Evolutionary conservation across 1,284 basidiomycete species (phyloP).

Genomic region (Heterobasidion annosum): DNA sequence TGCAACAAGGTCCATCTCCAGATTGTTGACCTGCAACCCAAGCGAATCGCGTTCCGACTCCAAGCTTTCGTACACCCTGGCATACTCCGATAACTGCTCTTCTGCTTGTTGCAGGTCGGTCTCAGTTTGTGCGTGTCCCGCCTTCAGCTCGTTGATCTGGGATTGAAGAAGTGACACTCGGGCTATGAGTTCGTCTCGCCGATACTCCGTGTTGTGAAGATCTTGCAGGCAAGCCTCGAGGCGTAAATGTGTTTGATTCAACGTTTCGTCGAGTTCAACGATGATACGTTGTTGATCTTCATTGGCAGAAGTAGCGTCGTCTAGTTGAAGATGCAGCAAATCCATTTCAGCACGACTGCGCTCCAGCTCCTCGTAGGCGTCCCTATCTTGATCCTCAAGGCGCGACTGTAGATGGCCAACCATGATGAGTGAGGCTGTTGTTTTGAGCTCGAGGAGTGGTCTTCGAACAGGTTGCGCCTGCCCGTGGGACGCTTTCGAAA

Average conservation of each 20-base stretch:
- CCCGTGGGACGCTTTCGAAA: not conserved
- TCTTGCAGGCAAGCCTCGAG: not conserved
- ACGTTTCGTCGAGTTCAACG: not conserved
- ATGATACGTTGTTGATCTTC: constrained; percentile 1
- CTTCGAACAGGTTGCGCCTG: not conserved
- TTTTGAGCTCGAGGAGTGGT: constrained; percentile 2
- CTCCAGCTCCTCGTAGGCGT: not conserved
- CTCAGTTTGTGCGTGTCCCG: constrained; percentile 26
- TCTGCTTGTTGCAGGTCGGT: constrained; percentile 26
- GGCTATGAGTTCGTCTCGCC: constrained; percentile 12
- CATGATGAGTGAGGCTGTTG: constrained; percentile 9
- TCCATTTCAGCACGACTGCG: constrained; percentile 2
- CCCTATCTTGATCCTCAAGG: constrained; percentile 2
- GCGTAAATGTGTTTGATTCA: not conserved
- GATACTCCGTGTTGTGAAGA: not conserved
- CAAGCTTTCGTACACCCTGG: constrained; percentile 35
- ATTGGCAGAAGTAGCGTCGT: not conserved
- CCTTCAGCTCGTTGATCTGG: constrained; percentile 15
- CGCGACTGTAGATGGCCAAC: constrained; percentile 8
- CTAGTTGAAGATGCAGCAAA: constrained; percentile 2
- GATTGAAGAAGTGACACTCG: constrained; percentile 19
- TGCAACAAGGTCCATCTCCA: constrained; percentile 44
- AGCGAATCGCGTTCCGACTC: constrained; percentile 59
- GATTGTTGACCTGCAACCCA: constrained; percentile 47
- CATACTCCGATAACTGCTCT: constrained; percentile 28